Evolutionary conservation across 352 stramenopile genomes (phyloP).

Genomic region (Pythium plurisporium): DNA sequence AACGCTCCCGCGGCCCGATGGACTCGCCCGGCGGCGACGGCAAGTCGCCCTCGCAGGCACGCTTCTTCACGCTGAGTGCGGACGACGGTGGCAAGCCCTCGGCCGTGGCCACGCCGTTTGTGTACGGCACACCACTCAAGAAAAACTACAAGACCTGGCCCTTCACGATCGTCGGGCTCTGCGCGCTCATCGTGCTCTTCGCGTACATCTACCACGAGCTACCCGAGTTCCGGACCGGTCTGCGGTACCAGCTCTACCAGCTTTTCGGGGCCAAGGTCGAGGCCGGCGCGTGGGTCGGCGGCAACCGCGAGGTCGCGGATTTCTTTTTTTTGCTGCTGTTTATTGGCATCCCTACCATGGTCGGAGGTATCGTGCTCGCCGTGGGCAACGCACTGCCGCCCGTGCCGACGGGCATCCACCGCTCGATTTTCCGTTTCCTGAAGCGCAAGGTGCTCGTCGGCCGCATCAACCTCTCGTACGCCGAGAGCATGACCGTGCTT

Average conservation of each 20-base stretch:
- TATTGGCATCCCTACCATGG: conserved; percentile 69
- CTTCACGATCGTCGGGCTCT: conserved; percentile 51
- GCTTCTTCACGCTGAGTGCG: conserved; percentile 70
- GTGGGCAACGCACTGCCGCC: conserved; percentile 64
- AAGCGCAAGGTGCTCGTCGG: conserved; percentile 78
- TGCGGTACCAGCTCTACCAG: conserved; percentile 62
- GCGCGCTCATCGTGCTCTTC: conserved; percentile 48
- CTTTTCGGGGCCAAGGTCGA: conserved; percentile 53
- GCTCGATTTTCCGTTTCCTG: conserved; percentile 71
- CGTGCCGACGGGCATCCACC: conserved; percentile 62
- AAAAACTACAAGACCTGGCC: conserved; percentile 85
- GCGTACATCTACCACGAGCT: conserved; percentile 70
- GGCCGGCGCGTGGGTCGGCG: conserved; percentile 56
- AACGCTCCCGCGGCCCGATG: conserved; percentile 7
- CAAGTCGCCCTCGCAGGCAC: conserved; percentile 43
- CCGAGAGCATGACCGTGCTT: conserved; percentile 60
- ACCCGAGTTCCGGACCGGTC: conserved; percentile 58
- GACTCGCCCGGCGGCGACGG: conserved; percentile 19
- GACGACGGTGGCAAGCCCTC: conserved; percentile 38
- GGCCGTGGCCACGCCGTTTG: conserved; percentile 50
- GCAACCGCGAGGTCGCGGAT: conserved; percentile 68
- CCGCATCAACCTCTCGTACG: conserved; percentile 73
- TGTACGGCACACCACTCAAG: conserved; percentile 71
- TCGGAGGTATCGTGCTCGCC: conserved; percentile 61
- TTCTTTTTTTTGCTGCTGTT: conserved; percentile 70